Percentiles rank a stretch among this genome's conserved stretches.
Conservation (phyloP, 257 asterid species). For the Orobanche coerulescens region DNA sequence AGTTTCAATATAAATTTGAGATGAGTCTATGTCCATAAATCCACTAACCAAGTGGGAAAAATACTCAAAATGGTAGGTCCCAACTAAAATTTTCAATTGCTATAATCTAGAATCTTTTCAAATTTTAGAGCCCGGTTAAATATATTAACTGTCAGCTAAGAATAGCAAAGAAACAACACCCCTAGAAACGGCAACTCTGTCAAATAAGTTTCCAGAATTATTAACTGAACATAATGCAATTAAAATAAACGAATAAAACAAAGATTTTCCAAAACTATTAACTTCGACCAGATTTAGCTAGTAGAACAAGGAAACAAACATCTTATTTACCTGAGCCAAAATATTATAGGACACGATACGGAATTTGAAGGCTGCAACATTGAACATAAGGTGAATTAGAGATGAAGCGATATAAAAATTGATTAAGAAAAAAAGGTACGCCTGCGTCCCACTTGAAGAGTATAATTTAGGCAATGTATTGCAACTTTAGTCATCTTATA, state of each 20-base stretch:
- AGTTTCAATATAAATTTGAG: not conserved
- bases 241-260: not conserved
- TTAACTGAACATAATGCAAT: not conserved
- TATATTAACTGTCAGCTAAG: not conserved
- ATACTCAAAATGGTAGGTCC: too few relatives aligned
- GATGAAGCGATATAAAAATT: not conserved
- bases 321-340: conserved; percentile 73
- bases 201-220: not conserved
- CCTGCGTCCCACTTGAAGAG: too few relatives aligned
- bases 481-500: too few relatives aligned
- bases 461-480: too few relatives aligned
- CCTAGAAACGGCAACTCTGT: not conserved
- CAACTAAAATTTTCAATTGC: not conserved
- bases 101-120: not conserved
- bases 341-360: conserved; percentile 79
- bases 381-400: conserved; percentile 17
- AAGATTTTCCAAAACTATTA: not conserved
- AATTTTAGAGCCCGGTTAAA: not conserved
- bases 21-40: too few relatives aligned
- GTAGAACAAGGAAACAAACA: conserved; percentile 2
- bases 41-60: too few relatives aligned
- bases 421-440: too few relatives aligned
- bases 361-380: conserved; percentile 58
- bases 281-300: not conserved
- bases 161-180: not conserved